phyloP scores from a whole-genome alignment of 352 stramenopile genomes.

The Phytophthora constricta region DNA sequence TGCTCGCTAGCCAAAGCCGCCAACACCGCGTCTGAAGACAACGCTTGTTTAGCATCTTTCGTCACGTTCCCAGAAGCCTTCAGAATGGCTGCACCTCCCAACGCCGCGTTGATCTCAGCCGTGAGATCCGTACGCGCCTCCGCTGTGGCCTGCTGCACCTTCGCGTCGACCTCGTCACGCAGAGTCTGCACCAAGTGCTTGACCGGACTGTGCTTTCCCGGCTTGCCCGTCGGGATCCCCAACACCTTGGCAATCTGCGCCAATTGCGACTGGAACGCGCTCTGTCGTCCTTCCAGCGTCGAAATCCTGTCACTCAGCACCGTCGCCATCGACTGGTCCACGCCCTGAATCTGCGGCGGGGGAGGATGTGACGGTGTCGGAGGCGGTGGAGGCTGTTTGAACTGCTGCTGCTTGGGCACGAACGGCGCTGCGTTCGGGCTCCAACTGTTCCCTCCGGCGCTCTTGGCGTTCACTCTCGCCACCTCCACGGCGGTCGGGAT shows the following conservation, averaged over 20 bases:
- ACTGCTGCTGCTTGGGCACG: constrained; percentile 33
- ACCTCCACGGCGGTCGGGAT: constrained; percentile 25
- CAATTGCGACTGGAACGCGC: constrained; percentile 82
- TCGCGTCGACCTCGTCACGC: constrained; percentile 72
- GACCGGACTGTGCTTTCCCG: constrained; percentile 65
- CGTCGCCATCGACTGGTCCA: constrained; percentile 37
- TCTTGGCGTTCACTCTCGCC: constrained; percentile 10
- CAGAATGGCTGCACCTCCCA: constrained; percentile 7
- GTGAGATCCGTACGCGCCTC: constrained; percentile 2
- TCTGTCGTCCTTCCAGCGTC: constrained; percentile 76
- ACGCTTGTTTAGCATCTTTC: constrained; percentile 8
- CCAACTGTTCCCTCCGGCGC: constrained; percentile 22
- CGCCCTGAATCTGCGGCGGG: neutral
- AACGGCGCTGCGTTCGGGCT: constrained; percentile 34
- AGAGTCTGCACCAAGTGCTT: constrained; percentile 80
- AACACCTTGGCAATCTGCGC: constrained; percentile 81
- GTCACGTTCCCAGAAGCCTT: neutral
- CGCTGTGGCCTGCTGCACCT: constrained; percentile 36
- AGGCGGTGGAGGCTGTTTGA: constrained; percentile 15
- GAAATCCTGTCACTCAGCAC: constrained; percentile 74
- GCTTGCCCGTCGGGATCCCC: constrained; percentile 64
- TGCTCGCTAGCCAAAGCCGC: constrained; percentile 36
- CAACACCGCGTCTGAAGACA: constrained; percentile 62
- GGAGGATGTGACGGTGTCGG: constrained; percentile 11
- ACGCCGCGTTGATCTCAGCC: constrained; percentile 23